A percentile compares a stretch with the other conserved stretches of the same genome.
phyloP scores from a whole-genome alignment of 805 yeast genomes.

The Dipodascus geniculatus region DNA sequence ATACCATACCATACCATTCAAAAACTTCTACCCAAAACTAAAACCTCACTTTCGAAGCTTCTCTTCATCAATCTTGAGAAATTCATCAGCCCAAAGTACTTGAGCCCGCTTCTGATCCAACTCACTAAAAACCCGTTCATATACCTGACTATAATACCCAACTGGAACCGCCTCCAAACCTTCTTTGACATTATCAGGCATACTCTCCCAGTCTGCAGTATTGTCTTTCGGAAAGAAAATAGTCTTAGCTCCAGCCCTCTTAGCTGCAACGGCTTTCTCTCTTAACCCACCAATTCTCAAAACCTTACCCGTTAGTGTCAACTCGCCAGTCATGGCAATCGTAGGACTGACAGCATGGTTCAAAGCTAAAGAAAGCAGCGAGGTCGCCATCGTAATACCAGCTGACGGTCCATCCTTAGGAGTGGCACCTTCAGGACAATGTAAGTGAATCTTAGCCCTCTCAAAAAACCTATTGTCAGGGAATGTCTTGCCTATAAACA shows the following conservation, averaged over 20 bases:
- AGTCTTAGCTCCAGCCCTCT: conserved; percentile 82
- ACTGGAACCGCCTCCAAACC: conserved; percentile 81
- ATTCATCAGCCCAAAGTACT: conserved; percentile 54
- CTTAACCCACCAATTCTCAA: conserved; percentile 75
- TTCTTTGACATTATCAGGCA: conserved; percentile 80
- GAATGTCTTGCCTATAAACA: conserved; percentile 63
- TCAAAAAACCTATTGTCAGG: conserved; percentile 86
- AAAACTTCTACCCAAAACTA: neutral
- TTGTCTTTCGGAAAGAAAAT: conserved; percentile 91
- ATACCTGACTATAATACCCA: conserved; percentile 83
- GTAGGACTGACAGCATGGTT: conserved; percentile 39
- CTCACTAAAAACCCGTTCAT: conserved; percentile 45
- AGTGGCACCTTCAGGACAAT: conserved; percentile 88
- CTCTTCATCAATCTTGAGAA: conserved; percentile 22
- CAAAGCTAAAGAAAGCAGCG: conserved; percentile 68
- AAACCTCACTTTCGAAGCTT: neutral
- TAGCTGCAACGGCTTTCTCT: conserved; percentile 88
- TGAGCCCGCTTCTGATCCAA: conserved; percentile 32
- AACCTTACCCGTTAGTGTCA: conserved; percentile 65
- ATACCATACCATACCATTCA: neutral
- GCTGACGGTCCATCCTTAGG: conserved; percentile 56
- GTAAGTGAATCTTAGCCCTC: conserved; percentile 76
- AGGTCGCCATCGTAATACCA: conserved; percentile 79
- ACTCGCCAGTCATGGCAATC: conserved; percentile 82
- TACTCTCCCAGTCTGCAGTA: conserved; percentile 81